Evolutionary conservation across 2,329 filamentous ascomycete genomes (phyloP), one percentile per base, ranked within the genome.

Genomic region (Diaporthe sp.): DNA sequence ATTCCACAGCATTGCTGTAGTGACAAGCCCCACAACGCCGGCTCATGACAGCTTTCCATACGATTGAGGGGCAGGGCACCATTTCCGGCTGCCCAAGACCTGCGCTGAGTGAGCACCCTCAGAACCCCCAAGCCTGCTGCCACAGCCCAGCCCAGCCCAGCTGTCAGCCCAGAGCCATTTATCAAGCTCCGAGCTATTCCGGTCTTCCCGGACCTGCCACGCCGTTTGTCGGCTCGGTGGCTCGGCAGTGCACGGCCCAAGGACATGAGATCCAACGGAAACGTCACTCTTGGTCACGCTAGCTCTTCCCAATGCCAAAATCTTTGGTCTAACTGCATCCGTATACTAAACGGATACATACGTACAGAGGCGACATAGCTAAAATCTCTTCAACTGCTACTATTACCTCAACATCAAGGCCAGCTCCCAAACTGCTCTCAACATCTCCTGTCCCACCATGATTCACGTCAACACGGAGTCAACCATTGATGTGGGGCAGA

Each of bases 31-130:
- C 42, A n/a, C 42, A 6, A 39, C 7, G 13, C 10, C n/a, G 13
- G n/a, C 34, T 28, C 13, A 42, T 44, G 58, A 42, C 58, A 20
- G 58, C 58, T 25, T 25, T 44, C 37, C 60, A 31, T 44, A 63
- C n/a, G 39, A 47, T 22, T 31, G 60, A 22, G 63, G 63, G 47
- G 22, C 47, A 28, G 13, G 31, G 3, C 61, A 67, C 61, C 61
- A 67, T 28, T 34, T 13, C 31, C 28, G 12, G 10, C 6, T 10
- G 28, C 28, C 47, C 31, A 68, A 25, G 20, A 31, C 22, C 28
- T 39, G 47, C 20, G 65, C 65, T 68, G 65, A 68, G 22, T 68
- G 47, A 68, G 65, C 65, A 13, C 65, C n/a, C n/a, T n/a, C n/a
- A n/a, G n/a, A n/a, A n/a, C n/a, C n/a, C 65, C 28, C 31, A 37